Base-by-base conservation (phyloP, 345 rosid species). In the Eutrema japonicum region DNA sequence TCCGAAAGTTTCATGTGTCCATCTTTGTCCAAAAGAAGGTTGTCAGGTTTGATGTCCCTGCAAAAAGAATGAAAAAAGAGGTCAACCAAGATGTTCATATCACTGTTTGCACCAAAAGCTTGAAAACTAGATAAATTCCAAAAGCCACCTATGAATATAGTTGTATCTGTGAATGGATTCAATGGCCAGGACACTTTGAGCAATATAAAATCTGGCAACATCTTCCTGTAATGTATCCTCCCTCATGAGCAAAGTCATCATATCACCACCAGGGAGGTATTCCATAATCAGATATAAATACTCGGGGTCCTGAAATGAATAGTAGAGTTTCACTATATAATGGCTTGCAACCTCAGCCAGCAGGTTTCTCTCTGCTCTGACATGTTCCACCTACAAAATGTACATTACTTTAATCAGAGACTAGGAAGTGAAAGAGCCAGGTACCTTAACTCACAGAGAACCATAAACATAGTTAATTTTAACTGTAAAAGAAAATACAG, bases 1-100 rank as follows among this genome's bases (percentile, higher is more conserved):
- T 93, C 98, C 7, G 98, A 91, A 41, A 93, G 88, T 88, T 93
- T 93, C 98, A 93, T 93, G 77, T 93, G 96, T 63, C 98, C 98
- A 79, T 88, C 84, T 84, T 85, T 88, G 83, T 91, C 98, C 53
- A 93, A 80, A 74, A 93, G 96, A 78, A 93, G 97, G 81, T 93
- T 93, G 71, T 93, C 98, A 51, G 97, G 98, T 75, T 93, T 93
- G 71, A 93, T 93, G 81, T 93, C 98, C 78, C 98, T 93, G 83
- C 16, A 84, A 78, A 68, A 43, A 52, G 46, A 45, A 51, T 54
- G 36, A 64, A 29, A 73, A 73, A 26, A 36, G 27, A 63, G 18
- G 54, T 70, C 63, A 73, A 63, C 11, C 38, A 63, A 41, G 47
- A 47, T 43, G 54, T 37, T 45, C 57, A 48, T 13, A 53, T 41